Conservation (phyloP, 2,329 filamentous ascomycete genomes). For the Apiospora saccharicola region DNA sequence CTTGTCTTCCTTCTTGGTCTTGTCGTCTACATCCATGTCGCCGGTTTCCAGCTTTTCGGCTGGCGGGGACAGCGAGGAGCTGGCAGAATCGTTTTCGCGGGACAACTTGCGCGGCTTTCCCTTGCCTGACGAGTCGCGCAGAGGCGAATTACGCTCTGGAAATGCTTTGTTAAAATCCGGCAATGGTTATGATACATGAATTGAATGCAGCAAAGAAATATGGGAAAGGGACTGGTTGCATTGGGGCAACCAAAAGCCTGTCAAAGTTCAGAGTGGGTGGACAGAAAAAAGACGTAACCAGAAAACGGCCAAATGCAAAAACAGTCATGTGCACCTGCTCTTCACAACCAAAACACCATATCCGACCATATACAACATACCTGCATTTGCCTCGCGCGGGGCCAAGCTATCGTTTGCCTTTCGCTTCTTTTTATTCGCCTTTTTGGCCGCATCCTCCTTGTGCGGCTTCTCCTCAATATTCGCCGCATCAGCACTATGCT, state of each 20-base stretch:
- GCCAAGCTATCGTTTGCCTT: conserved; percentile 70
- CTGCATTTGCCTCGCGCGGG: conserved; percentile 57
- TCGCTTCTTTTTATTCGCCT: conserved; percentile 78
- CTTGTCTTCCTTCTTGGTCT: conserved; percentile 51
- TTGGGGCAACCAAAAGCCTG: neutral
- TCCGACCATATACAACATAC: conserved; percentile 32
- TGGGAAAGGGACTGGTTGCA: neutral
- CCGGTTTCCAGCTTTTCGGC: conserved; percentile 58
- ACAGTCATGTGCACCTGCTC: neutral
- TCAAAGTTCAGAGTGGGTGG: neutral
- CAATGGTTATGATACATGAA: neutral
- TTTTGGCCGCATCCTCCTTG: conserved; percentile 59
- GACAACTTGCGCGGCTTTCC: conserved; percentile 58
- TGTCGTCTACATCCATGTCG: conserved; percentile 67
- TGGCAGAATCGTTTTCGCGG: conserved; percentile 62
- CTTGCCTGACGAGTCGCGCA: conserved; percentile 49
- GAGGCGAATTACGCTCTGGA: conserved; percentile 61
- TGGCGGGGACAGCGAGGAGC: conserved; percentile 65
- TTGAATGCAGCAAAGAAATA: neutral
- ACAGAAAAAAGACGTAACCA: conserved; percentile 22
- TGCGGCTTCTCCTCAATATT: conserved; percentile 56
- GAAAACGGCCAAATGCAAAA: neutral
- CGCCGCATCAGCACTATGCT: conserved; percentile 61
- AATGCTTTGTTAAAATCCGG: neutral
- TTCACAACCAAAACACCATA: neutral